phyloP scores from a whole-genome alignment of 345 rosid genomes.

The Aquilaria yunnanensis region DNA sequence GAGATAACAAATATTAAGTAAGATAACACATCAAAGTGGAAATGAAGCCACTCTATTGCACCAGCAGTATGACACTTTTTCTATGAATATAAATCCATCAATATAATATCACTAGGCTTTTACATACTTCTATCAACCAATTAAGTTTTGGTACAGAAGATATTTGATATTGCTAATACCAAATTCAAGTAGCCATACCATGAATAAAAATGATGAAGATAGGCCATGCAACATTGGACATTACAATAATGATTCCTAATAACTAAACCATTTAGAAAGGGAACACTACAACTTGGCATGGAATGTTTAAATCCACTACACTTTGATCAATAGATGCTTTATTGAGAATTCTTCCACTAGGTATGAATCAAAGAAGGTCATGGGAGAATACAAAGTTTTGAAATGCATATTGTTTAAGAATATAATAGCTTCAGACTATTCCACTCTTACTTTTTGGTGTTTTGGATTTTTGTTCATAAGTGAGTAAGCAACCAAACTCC shows the following conservation, averaged over 20 bases:
- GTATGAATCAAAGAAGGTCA: conserved; percentile 80
- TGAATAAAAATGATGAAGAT: conserved; percentile 54
- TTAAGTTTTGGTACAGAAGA: conserved; percentile 67
- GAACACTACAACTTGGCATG: conserved; percentile 30
- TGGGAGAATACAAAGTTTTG: conserved; percentile 62
- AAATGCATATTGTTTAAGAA: conserved; percentile 60
- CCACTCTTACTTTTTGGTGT: too few relatives aligned
- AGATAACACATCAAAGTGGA: conserved; percentile 61
- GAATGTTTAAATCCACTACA: conserved; percentile 45
- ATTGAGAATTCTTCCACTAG: conserved; percentile 59
- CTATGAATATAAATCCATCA: conserved; percentile 45
- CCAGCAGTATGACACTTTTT: conserved; percentile 37
- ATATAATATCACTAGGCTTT: conserved; percentile 64
- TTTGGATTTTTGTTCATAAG: too few relatives aligned
- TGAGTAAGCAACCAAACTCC: too few relatives aligned
- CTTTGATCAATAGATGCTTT: conserved; percentile 77
- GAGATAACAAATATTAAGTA: conserved; percentile 46
- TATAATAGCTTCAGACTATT: conserved; percentile 24
- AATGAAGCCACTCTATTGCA: conserved; percentile 74
- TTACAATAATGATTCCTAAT: conserved; percentile 49
- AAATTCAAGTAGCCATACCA: conserved; percentile 39
- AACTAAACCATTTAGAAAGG: conserved; percentile 43
- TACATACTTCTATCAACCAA: conserved; percentile 56
- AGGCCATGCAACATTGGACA: conserved; percentile 63
- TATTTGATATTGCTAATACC: conserved; percentile 73